A percentile compares a stretch with the other conserved stretches of the same genome.
Evolutionary conservation across 1,284 basidiomycete species (phyloP).

Genomic region (Cryptococcus wingfieldii): DNA sequence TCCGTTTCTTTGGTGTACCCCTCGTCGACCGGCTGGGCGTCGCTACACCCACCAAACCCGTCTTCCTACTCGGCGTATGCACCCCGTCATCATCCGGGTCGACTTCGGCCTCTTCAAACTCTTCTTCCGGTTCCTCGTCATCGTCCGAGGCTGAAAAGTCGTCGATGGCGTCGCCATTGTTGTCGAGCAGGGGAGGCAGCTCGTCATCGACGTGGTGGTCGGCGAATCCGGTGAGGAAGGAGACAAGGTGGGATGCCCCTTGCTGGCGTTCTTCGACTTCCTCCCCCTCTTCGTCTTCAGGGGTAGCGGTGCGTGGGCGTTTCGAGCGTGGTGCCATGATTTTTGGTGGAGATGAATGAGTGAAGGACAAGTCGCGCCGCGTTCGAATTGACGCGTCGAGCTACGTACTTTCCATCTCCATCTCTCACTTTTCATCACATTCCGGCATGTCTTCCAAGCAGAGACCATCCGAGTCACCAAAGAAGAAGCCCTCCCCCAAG

Average conservation of each 20-base stretch:
- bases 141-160: conserved; percentile 23
- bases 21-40: conserved; percentile 5
- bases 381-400: not conserved
- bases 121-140: conserved; percentile 21
- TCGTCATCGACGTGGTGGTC: conserved; percentile 25
- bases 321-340: conserved; percentile 1
- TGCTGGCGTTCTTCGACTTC: conserved; percentile 1
- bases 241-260: conserved; percentile 37
- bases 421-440: not conserved
- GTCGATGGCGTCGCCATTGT: conserved; percentile 12
- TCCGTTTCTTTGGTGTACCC: conserved; percentile 16
- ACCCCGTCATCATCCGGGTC: conserved; percentile 14
- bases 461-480: conserved; percentile 4
- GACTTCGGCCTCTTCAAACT: conserved; percentile 19
- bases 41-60: conserved; percentile 19
- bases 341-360: not conserved
- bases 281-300: not conserved
- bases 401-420: not conserved
- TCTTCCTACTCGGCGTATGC: conserved; percentile 24
- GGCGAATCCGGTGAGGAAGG: conserved; percentile 43
- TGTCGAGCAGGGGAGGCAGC: conserved; percentile 1
- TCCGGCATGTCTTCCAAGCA: conserved; percentile 4
- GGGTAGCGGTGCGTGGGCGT: not conserved
- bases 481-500: conserved; percentile 9
- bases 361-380: not conserved